Conservation (phyloP, 139 green algal genomes). For the Astrephomene gubernaculifera region DNA sequence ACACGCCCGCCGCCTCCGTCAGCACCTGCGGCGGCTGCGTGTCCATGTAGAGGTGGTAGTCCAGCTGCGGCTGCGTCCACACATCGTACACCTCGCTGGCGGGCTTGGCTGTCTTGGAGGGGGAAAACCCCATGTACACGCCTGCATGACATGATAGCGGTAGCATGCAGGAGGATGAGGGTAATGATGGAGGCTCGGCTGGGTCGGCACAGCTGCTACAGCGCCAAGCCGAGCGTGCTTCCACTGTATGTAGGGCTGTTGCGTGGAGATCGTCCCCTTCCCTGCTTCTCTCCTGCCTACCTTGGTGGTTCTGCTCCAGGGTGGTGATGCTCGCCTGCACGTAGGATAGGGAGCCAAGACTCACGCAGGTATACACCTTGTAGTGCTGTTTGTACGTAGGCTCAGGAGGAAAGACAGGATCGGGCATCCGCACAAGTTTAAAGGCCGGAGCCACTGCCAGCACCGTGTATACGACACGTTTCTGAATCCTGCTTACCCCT, state of each 20-base stretch:
- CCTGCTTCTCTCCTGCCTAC: neutral
- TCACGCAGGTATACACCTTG: too few relatives aligned
- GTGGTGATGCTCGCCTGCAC: conserved; percentile 4
- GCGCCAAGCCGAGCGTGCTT: too few relatives aligned
- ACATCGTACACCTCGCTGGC: conserved; percentile 3
- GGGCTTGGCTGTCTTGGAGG: neutral
- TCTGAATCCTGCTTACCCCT: too few relatives aligned
- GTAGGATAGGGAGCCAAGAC: too few relatives aligned
- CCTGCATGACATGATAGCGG: conserved; percentile 1
- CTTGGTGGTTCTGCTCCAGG: conserved; percentile 28
- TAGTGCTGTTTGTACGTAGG: too few relatives aligned
- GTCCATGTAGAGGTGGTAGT: conserved; percentile 24
- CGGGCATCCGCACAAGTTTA: too few relatives aligned
- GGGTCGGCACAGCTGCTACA: too few relatives aligned
- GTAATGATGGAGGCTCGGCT: neutral
- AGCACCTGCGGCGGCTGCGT: conserved; percentile 3
- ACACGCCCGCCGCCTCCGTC: conserved; percentile 4
- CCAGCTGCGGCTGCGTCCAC: neutral
- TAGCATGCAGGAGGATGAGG: neutral
- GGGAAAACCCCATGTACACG: conserved; percentile 24
- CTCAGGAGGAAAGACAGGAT: too few relatives aligned
- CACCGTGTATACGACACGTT: too few relatives aligned
- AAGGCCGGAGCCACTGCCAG: too few relatives aligned
- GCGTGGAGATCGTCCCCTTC: neutral
- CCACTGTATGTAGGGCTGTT: too few relatives aligned